phyloP scores from a whole-genome alignment of 2,329 filamentous ascomycete species.

The Diplodia scrobiculata region DNA sequence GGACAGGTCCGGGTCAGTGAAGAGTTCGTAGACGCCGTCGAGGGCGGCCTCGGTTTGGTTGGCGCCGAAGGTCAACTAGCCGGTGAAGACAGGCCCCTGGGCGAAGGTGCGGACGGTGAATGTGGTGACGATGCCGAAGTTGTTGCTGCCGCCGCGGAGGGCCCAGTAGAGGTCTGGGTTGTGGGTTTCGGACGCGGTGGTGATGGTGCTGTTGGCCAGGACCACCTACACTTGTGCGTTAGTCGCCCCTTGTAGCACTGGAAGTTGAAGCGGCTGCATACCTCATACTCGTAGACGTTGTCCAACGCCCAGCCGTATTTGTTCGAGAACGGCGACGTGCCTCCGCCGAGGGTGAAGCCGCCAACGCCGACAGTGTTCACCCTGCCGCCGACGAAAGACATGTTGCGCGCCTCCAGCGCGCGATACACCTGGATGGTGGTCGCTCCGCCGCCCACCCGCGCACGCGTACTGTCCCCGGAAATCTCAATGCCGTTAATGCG shows the following conservation, averaged over 20 bases:
- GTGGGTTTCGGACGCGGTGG: not conserved
- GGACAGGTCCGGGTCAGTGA: constrained; percentile 16
- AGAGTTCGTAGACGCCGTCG: constrained; percentile 32
- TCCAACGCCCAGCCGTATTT: constrained; percentile 1
- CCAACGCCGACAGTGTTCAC: constrained; percentile 29
- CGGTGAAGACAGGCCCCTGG: constrained; percentile 39
- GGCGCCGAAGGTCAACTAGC: constrained; percentile 38
- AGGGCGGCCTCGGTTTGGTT: constrained; percentile 33
- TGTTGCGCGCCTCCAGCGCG: constrained; percentile 11
- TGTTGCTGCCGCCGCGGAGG: constrained; percentile 43
- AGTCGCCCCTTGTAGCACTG: not conserved
- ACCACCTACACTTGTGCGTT: not conserved
- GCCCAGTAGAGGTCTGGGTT: constrained; percentile 42
- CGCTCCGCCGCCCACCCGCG: constrained; percentile 38
- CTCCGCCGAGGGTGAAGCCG: constrained; percentile 30
- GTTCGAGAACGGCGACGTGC: constrained; percentile 23
- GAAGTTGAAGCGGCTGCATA: not conserved
- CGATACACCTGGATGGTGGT: constrained; percentile 35
- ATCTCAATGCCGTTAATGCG: constrained; percentile 35
- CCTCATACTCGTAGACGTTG: constrained; percentile 10
- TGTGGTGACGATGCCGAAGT: constrained; percentile 45
- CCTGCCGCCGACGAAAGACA: constrained; percentile 30
- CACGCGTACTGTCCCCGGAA: constrained; percentile 36
- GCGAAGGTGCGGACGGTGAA: constrained; percentile 34
- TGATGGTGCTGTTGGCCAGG: constrained; percentile 1